phyloP scores from a whole-genome alignment of 257 asterid genomes.

The Solanum microdontum region DNA sequence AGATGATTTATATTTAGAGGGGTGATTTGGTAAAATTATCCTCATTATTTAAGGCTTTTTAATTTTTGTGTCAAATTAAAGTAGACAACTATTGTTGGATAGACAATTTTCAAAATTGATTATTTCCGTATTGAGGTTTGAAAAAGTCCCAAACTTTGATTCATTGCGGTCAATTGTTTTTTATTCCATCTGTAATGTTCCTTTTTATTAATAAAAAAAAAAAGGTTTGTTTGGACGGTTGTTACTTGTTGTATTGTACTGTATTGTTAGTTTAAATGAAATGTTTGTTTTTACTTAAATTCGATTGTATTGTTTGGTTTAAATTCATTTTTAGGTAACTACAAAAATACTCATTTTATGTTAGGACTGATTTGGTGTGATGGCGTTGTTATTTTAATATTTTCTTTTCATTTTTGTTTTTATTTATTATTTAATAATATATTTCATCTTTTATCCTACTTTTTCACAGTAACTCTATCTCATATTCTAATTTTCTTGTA shows the following conservation, averaged over 20 bases:
- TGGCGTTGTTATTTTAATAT: too few relatives aligned
- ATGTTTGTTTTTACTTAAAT: too few relatives aligned
- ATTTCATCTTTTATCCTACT: too few relatives aligned
- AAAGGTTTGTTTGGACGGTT: background rate
- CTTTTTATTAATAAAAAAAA: too few relatives aligned
- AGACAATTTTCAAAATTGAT: background rate
- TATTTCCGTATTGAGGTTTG: background rate
- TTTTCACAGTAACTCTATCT: too few relatives aligned
- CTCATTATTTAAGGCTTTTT: background rate
- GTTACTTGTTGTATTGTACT: background rate
- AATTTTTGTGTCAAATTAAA: too few relatives aligned
- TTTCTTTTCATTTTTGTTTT: too few relatives aligned
- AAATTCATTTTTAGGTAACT: too few relatives aligned
- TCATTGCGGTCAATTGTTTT: background rate
- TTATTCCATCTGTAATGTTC: background rate
- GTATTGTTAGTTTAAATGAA: background rate
- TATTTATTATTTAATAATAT: too few relatives aligned
- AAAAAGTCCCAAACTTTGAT: background rate
- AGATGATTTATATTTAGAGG: background rate
- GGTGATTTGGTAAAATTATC: background rate
- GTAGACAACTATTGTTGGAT: too few relatives aligned
- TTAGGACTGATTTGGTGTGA: too few relatives aligned
- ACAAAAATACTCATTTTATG: background rate
- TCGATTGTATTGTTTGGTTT: too few relatives aligned
- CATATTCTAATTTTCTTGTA: background rate